Evolutionary conservation across 2,329 filamentous ascomycete species (phyloP).

Genomic region (Paracorniculantispora psalliotae): DNA sequence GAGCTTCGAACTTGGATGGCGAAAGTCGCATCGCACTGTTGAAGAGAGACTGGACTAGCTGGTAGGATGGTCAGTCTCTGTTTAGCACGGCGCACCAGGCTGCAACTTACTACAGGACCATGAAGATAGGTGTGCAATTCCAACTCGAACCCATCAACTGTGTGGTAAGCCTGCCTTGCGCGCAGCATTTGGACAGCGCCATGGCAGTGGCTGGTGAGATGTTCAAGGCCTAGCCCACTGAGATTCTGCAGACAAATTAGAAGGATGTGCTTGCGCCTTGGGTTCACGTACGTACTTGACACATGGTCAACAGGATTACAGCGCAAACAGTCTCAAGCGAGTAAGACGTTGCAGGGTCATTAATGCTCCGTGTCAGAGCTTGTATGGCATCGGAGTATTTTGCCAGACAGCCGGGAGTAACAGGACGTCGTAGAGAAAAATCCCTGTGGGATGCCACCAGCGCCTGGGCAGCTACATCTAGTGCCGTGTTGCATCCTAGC

Average conservation of each 20-base stretch:
- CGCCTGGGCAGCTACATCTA: slow-evolving; percentile 3
- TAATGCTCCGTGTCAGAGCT: neutral
- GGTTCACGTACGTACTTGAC: neutral
- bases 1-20: neutral
- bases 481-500: neutral
- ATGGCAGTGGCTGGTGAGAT: slow-evolving; percentile 10
- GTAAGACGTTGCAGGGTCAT: neutral
- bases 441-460: slow-evolving; percentile 1
- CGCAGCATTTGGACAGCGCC: slow-evolving; percentile 5
- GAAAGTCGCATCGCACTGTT: slow-evolving; percentile 6
- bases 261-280: neutral
- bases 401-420: neutral
- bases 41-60: slow-evolving; percentile 9
- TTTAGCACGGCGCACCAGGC: too few relatives aligned
- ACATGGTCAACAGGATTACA: slow-evolving; percentile 6
- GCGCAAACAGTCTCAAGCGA: slow-evolving; percentile 7
- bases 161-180: neutral
- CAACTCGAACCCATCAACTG: neutral
- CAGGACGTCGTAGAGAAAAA: slow-evolving; percentile 3
- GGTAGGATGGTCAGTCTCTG: neutral
- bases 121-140: neutral
- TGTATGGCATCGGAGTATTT: slow-evolving; percentile 5
- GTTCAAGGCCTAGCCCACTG: slow-evolving; percentile 2
- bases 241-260: slow-evolving; percentile 5
- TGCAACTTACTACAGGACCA: neutral